phyloP scores from a whole-genome alignment of 2,329 filamentous ascomycete species.

The Fusarium anguioides region DNA sequence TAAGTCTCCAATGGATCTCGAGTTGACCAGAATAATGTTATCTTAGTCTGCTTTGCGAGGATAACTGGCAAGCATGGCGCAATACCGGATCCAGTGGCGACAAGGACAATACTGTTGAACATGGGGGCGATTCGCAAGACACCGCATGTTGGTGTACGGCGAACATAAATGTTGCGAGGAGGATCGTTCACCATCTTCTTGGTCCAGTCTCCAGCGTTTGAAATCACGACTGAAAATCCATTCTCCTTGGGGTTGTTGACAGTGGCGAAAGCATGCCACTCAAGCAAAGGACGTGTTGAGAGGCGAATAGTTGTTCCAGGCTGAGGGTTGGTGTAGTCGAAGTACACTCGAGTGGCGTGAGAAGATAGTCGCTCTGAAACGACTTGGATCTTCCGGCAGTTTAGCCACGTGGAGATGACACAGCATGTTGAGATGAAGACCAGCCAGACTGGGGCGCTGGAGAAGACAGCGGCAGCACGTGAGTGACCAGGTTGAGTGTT shows the following conservation, averaged over 20 bases:
- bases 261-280: constrained; percentile 78
- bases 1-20: constrained; percentile 67
- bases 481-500: constrained; percentile 60
- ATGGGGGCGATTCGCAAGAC: constrained; percentile 72
- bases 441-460: constrained; percentile 67
- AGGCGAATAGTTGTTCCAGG: constrained; percentile 61
- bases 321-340: constrained; percentile 65
- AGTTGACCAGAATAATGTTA: constrained; percentile 74
- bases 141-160: constrained; percentile 71
- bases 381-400: constrained; percentile 72
- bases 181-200: constrained; percentile 69
- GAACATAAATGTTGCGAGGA: constrained; percentile 70
- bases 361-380: constrained; percentile 70
- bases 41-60: constrained; percentile 55
- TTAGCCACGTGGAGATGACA: constrained; percentile 75
- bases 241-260: constrained; percentile 64
- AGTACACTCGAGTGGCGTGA: constrained; percentile 76
- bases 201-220: constrained; percentile 74
- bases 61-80: constrained; percentile 66
- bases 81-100: constrained; percentile 77
- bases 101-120: constrained; percentile 70
- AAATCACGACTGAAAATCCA: constrained; percentile 73
- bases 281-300: constrained; percentile 67
- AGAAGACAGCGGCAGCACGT: constrained; percentile 44
- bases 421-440: constrained; percentile 68